A percentile compares a stretch with the other conserved stretches of the same genome.
phyloP scores from a whole-genome alignment of 345 rosid species.

The Sonneratia caseolaris region DNA sequence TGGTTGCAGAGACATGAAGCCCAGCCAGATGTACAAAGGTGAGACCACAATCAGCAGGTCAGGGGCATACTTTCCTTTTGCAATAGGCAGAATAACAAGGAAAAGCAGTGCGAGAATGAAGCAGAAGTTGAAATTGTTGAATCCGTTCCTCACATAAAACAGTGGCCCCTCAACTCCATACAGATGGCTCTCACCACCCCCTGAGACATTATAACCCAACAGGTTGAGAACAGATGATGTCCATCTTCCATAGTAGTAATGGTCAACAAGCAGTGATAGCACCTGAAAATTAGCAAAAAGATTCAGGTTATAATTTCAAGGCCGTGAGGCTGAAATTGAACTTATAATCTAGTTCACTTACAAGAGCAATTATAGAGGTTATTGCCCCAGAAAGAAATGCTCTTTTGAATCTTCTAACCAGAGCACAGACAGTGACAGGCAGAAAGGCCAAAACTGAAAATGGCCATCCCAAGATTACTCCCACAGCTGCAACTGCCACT shows the following conservation, averaged over 20 bases:
- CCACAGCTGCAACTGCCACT: slow-evolving; percentile 63
- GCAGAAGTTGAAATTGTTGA: slow-evolving; percentile 91
- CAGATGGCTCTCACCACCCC: slow-evolving; percentile 98
- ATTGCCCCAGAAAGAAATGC: slow-evolving; percentile 59
- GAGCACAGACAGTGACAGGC: slow-evolving; percentile 56
- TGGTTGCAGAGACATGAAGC: slow-evolving; percentile 89
- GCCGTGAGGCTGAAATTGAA: background rate
- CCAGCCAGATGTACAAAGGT: slow-evolving; percentile 84
- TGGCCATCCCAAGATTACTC: slow-evolving; percentile 97
- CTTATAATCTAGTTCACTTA: slow-evolving; percentile 28
- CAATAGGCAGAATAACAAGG: slow-evolving; percentile 52
- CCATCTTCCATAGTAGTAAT: slow-evolving; percentile 64
- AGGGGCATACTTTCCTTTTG: slow-evolving; percentile 57
- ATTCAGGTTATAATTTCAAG: slow-evolving; percentile 7
- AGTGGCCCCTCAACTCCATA: slow-evolving; percentile 78
- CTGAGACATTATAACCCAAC: slow-evolving; percentile 76
- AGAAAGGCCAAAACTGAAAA: slow-evolving; percentile 86
- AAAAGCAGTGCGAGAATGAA: slow-evolving; percentile 78
- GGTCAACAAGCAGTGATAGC: slow-evolving; percentile 57
- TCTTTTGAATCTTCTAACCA: slow-evolving; percentile 55
- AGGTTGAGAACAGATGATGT: slow-evolving; percentile 85
- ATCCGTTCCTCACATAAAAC: slow-evolving; percentile 77
- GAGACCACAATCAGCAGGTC: slow-evolving; percentile 69
- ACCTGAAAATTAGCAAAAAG: slow-evolving; percentile 39
- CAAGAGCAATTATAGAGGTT: slow-evolving; percentile 50